These are phyloP conservation scores for Chaetomium tenue DNA, from an alignment of 495 filamentous ascomycete species.

Conservation along the genomic window DNA sequence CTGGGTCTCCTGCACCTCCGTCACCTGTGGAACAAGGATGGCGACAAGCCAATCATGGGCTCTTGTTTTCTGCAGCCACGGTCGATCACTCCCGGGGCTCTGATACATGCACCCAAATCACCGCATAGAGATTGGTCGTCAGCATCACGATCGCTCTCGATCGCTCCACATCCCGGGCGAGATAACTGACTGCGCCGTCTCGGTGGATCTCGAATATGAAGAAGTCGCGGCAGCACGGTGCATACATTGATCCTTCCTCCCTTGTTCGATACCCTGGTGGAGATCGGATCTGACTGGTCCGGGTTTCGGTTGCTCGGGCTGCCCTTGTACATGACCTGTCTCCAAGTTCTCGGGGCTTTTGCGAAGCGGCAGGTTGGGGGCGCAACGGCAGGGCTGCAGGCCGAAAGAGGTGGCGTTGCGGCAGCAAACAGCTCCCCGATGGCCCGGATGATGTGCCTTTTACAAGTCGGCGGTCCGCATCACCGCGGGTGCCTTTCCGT, in stretches of 20 bases:
- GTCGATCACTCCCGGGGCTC: slow-evolving; percentile 13
- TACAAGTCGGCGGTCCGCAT: background rate
- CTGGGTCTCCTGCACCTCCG: slow-evolving; percentile 10
- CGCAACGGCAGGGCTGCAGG: slow-evolving; percentile 1
- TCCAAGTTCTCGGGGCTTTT: background rate
- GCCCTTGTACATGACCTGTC: background rate
- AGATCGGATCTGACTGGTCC: background rate
- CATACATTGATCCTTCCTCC: background rate
- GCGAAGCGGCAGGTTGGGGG: background rate
- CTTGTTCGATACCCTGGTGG: background rate
- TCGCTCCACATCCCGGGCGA: slow-evolving; percentile 5
- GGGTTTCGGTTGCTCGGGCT: background rate
- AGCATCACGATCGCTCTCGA: background rate
- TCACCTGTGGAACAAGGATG: background rate
- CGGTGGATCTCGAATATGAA: background rate
- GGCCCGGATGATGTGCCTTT: background rate
- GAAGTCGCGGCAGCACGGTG: background rate
- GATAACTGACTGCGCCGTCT: background rate
- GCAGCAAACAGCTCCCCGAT: background rate
- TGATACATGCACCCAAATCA: background rate
- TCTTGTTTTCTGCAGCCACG: background rate
- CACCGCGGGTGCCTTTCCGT: background rate
- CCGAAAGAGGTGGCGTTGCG: background rate
- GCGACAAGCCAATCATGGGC: background rate
- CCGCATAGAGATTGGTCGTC: background rate